phyloP scores from a whole-genome alignment of 2,329 filamentous ascomycete species.

The Daldinia sp. region DNA sequence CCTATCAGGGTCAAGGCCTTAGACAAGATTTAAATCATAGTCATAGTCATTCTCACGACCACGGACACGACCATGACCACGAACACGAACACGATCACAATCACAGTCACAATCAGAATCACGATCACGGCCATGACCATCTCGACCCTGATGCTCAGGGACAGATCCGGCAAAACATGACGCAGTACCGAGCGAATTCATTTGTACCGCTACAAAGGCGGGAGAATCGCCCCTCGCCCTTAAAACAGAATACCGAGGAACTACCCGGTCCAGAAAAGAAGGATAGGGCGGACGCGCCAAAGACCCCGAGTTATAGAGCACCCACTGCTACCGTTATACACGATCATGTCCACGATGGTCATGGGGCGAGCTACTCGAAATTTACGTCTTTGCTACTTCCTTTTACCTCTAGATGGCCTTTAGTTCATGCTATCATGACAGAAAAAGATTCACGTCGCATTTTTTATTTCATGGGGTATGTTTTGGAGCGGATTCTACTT shows the following conservation, averaged over 20 bases:
- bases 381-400: constrained; percentile 79
- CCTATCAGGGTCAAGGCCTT: constrained; percentile 43
- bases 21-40: constrained; percentile 42
- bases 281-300: constrained; percentile 27
- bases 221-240: constrained; percentile 47
- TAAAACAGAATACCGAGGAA: constrained; percentile 44
- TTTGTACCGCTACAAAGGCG: constrained; percentile 46
- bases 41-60: constrained; percentile 46
- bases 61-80: constrained; percentile 48
- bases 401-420: constrained; percentile 73
- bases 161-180: constrained; percentile 41
- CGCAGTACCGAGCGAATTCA: constrained; percentile 48
- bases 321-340: constrained; percentile 36
- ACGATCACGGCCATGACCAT: constrained; percentile 46
- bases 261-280: constrained; percentile 34
- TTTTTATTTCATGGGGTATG: constrained; percentile 94
- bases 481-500: constrained; percentile 5
- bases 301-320: constrained; percentile 24
- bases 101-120: constrained; percentile 48
- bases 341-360: constrained; percentile 39
- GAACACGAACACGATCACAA: constrained; percentile 45
- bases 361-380: constrained; percentile 63
- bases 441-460: constrained; percentile 95
- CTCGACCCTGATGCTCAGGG: constrained; percentile 41
- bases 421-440: constrained; percentile 84